Conservation (phyloP, 192 early-diverging fungal genomes). For the Backusella parvicylindrica region DNA sequence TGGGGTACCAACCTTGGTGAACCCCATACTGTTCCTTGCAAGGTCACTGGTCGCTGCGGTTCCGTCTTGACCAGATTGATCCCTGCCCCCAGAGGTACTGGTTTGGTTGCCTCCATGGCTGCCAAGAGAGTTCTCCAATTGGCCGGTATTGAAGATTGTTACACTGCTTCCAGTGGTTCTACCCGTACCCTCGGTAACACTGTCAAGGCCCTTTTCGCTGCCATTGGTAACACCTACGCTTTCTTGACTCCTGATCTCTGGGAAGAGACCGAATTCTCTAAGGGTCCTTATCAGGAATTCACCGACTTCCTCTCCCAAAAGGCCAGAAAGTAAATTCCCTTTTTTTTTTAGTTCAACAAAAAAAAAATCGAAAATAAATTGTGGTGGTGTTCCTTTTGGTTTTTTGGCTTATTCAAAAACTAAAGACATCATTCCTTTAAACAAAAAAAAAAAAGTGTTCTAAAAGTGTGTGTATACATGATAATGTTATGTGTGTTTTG, state of each 20-base stretch:
- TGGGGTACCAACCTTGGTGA: conserved; percentile 96
- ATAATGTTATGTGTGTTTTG: neutral
- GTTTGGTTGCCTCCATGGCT: conserved; percentile 94
- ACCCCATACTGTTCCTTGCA: conserved; percentile 97
- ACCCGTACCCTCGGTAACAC: conserved; percentile 99
- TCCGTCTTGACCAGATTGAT: conserved; percentile 90
- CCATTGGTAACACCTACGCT: conserved; percentile 95
- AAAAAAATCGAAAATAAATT: neutral
- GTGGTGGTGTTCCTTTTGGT: neutral
- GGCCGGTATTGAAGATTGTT: conserved; percentile 97
- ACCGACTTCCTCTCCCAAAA: conserved; percentile 70
- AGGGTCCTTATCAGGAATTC: conserved; percentile 90
- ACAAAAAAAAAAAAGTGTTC: neutral
- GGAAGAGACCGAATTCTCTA: conserved; percentile 84
- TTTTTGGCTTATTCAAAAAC: conserved; percentile 5
- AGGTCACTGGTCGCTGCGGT: conserved; percentile 96
- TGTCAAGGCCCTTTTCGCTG: conserved; percentile 98
- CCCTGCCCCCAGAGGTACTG: conserved; percentile 99
- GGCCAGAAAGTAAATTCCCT: conserved; percentile 37
- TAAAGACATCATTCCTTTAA: neutral
- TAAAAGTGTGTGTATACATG: neutral
- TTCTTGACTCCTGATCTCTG: conserved; percentile 98
- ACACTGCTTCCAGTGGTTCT: conserved; percentile 94
- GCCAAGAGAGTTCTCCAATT: conserved; percentile 97
- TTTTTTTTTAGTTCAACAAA: neutral